A percentile compares a stretch with the other conserved stretches of the same genome.
These are phyloP conservation scores for Fagopyrum tataricum DNA, from an alignment of 148 eudicot species.

Conservation along the genomic window DNA sequence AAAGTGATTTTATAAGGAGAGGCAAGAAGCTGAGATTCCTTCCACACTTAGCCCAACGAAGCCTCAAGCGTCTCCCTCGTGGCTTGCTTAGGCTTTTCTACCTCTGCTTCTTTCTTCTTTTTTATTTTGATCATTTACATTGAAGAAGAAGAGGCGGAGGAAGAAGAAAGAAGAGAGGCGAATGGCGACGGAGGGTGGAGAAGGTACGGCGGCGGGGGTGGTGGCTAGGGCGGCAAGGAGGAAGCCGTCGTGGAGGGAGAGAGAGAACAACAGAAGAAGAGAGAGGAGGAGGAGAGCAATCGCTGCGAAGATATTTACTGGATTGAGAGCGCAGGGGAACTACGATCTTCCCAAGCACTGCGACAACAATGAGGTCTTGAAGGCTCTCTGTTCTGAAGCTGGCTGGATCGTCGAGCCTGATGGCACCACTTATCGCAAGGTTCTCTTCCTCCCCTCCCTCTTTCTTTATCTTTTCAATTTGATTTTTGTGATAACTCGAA, in stretches of 20 bases:
- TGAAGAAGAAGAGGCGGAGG: neutral
- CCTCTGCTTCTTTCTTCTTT: neutral
- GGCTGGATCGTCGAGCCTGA: slow-evolving; percentile 92
- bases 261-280: slow-evolving; percentile 85
- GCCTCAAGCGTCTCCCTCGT: slow-evolving; percentile 13
- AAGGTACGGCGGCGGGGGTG: slow-evolving; percentile 12
- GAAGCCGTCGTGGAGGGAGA: slow-evolving; percentile 93
- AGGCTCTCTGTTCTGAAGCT: slow-evolving; percentile 86
- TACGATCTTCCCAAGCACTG: slow-evolving; percentile 84
- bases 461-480: neutral
- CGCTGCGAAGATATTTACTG: slow-evolving; percentile 78
- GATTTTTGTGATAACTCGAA: neutral
- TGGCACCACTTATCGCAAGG: slow-evolving; percentile 96
- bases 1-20: slow-evolving; percentile 9
- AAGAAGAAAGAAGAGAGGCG: neutral
- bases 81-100: slow-evolving; percentile 11
- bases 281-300: slow-evolving; percentile 85
- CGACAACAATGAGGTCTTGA: slow-evolving; percentile 86
- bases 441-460: neutral
- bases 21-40: slow-evolving; percentile 11
- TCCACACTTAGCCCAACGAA: slow-evolving; percentile 11
- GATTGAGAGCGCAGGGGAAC: slow-evolving; percentile 78
- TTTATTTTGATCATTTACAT: neutral
- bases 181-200: slow-evolving; percentile 26
- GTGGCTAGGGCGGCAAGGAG: slow-evolving; percentile 36